phyloP scores from a whole-genome alignment of 805 yeast genomes.

The Nakazawaea anatomiae region DNA sequence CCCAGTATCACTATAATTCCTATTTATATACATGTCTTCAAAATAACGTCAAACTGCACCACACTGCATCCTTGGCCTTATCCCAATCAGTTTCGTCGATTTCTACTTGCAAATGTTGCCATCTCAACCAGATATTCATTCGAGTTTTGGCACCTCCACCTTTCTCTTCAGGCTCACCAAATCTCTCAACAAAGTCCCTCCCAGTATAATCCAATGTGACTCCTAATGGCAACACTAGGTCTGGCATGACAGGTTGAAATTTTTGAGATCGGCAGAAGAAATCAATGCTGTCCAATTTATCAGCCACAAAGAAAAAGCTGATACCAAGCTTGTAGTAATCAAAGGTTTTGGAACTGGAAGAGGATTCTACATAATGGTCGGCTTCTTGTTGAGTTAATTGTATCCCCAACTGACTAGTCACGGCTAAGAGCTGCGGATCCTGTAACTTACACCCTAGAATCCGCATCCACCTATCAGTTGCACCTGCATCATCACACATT shows the following conservation, averaged over 20 bases:
- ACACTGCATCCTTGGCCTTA: slow-evolving; percentile 19
- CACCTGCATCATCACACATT: background rate
- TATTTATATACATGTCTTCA: background rate
- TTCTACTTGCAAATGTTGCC: slow-evolving; percentile 29
- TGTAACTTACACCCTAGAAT: background rate
- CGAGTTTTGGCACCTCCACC: slow-evolving; percentile 30
- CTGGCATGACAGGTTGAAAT: background rate
- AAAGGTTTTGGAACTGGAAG: background rate
- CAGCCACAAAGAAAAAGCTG: slow-evolving; percentile 3
- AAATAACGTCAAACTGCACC: slow-evolving; percentile 25
- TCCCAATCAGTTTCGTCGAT: slow-evolving; percentile 30
- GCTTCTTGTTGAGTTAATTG: background rate
- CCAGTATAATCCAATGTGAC: slow-evolving; percentile 20
- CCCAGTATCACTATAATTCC: too few relatives aligned
- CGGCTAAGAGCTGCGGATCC: background rate
- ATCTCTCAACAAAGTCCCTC: slow-evolving; percentile 21
- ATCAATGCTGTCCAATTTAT: slow-evolving; percentile 5
- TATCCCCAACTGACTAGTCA: background rate
- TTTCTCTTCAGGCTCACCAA: slow-evolving; percentile 35
- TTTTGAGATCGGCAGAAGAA: background rate
- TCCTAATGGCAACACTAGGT: slow-evolving; percentile 14
- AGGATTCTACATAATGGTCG: background rate
- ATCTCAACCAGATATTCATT: slow-evolving; percentile 35
- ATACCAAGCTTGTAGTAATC: background rate
- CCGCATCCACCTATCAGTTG: background rate